These are phyloP conservation scores for Melaleuca alternifolia DNA, from an alignment of 345 rosid species.

Conservation along the genomic window DNA sequence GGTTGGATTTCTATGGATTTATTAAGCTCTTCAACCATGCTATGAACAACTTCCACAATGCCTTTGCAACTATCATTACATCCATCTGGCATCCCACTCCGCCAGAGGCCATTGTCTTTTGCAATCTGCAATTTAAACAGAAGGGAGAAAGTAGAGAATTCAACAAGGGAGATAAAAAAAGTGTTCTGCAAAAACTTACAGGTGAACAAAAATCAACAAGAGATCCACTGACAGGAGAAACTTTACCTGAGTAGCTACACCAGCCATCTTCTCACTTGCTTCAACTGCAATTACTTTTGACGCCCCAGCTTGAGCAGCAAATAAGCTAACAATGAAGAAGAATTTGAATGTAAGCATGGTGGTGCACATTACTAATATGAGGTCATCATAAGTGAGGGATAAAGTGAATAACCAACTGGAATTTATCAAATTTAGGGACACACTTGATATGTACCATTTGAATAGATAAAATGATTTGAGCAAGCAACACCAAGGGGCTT, in stretches of 20 bases:
- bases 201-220: not conserved
- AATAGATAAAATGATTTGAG: not conserved
- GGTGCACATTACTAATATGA: not conserved
- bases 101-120: conserved; percentile 56
- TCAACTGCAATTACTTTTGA: conserved; percentile 85
- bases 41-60: conserved; percentile 64
- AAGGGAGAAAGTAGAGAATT: not conserved
- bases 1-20: conserved; percentile 62
- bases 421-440: not conserved
- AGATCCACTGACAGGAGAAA: not conserved
- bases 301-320: conserved; percentile 93
- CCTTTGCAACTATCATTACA: conserved; percentile 16
- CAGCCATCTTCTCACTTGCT: conserved; percentile 95
- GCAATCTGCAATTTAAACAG: conserved; percentile 45
- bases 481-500: not conserved
- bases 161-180: conserved; percentile 1
- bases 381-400: not conserved
- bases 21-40: conserved; percentile 84
- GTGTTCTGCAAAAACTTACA: not conserved
- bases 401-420: not conserved
- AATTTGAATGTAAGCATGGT: not conserved
- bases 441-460: not conserved
- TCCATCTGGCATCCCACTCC: conserved; percentile 14
- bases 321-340: conserved; percentile 39
- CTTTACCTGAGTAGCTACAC: conserved; percentile 75